Evolutionary conservation across 192 early-diverging fungal genomes (phyloP), one percentile per base, ranked within the genome.

Genomic region (Phycomyces nitens): DNA sequence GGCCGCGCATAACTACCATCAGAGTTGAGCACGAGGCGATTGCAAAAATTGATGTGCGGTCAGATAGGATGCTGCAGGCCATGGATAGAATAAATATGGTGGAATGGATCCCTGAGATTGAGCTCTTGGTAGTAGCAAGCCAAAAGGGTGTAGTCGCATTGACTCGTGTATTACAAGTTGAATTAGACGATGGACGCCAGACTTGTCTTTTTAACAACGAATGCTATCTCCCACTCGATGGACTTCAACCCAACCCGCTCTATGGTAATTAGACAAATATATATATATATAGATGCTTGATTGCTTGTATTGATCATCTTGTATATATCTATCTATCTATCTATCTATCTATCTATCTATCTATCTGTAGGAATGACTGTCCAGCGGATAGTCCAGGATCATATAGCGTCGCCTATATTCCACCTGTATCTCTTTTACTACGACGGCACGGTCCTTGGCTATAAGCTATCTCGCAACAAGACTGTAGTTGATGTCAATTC

Each of bases 81-180:
- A 43, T 73, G 12, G 71, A 73, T 43, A 20, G 71, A 42, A 39
- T 73, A 4, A 59, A 59, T 44, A 47, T 73, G 40, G 51, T 68
- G 12, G 71, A 73, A 53, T 73, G 71, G 71, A 29, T 73, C 40
- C 65, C 71, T 4, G 71, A 73, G 15, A 22, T 73, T 54, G 71
- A 73, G 39, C 18, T 73, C 11, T 53, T 50, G 26, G 40, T 73
- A 26, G 42, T 53, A 0, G 71, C 60, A 3, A 64, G 60, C 24
- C 71, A 73, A 42, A 73, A 67, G 47, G 71, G 71, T 43, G 59
- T 50, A 26, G 71, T 73, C 9, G 65, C 61, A 11, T 24, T 73
- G 29, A 51, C 62, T 26, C 53, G 71, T 23, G 16, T 73, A 12
- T 49, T 73, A 12, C 71, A 67, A 42, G 47, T 73, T 2, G 56